Base-by-base conservation (phyloP, 1,284 basidiomycete genomes). In the Papiliotrema terrestris region DNA sequence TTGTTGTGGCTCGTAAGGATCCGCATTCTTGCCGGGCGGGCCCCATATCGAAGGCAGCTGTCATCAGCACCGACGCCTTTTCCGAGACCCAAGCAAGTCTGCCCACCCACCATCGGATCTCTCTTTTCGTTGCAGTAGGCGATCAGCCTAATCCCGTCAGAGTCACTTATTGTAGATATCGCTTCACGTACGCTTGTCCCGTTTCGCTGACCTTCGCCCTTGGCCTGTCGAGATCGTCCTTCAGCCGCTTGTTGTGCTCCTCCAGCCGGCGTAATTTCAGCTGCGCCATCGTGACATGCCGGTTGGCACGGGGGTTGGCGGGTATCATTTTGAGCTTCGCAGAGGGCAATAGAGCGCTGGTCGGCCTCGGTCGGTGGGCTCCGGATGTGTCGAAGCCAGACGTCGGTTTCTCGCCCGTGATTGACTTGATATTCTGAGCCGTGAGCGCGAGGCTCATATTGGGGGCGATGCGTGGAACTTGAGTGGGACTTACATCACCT, bases 41-140 rank as follows among this genome's bases (percentile, higher is more conserved):
- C 94, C 93, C 94, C 94, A 96, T 42, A 95, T 86, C 35, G 86
- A 89, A 3, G 91, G 90, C 44, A 91, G 83, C 88, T 89, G 70
- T 22, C 20, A 41, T 25, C 55, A 58, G 22, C 52, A 15, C 14
- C 32, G 29, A n/a, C n/a, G n/a, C n/a, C n/a, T n/a, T n/a, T n/a
- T n/a, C n/a, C n/a, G n/a, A n/a, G n/a, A n/a, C n/a, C n/a, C n/a
- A n/a, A n/a, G n/a, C n/a, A n/a, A n/a, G n/a, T n/a, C n/a, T n/a
- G n/a, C 20, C 20, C 2, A 81, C 84, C 63, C 69, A 89, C 87
- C 59, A 94, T 83, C 67, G 87, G 89, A 77, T 96, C 93, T 68
- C 86, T 87, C 35, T 91, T 95, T 26, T 83, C 85, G 77, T 90
- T 90, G 82, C 89, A 91, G 75, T 90, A 95, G 53, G 87, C 85